Evolutionary conservation across 1,284 basidiomycete species (phyloP), one percentile per base, ranked within the genome.

Genomic region (Ganoderma meredithae): DNA sequence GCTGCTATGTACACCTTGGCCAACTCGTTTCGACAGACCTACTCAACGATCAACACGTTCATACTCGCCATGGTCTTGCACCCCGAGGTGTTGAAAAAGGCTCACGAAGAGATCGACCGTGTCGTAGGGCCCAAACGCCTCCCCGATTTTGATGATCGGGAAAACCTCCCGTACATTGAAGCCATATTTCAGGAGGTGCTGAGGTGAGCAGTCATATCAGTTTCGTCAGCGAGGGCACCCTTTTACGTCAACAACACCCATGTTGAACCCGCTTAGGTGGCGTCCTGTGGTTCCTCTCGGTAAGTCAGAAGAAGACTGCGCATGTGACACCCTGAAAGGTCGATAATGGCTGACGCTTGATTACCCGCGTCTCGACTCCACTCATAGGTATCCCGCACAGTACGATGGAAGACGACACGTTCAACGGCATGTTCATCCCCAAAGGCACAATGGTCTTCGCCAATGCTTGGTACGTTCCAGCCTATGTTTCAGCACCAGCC

Each of bases 61-160:
- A 65, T 78, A 52, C 72, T 79, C 47, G 74, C 76, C 47, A 76
- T 78, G 75, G 65, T 71, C 33, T 63, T 76, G 64, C 75, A 78
- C 62, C 81, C 81, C 0, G 68, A 74, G 19, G 77, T 78, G 13
- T 73, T 79, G 65, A 69, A 67, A 44, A 79, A 76, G 67, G 78
- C 80, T 7, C 80, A 79, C 31, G 76, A 74, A 58, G 81, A 83
- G 72, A 76, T 82, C 44, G 80, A 81, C 66, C 62, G 65, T 15
- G 76, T 79, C n/a, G 76, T 80, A 9, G 77, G 79, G 33, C 53
- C 63, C 47, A 76, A 76, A 25, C 78, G 76, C 12, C 74, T 79
- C 65, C 76, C 77, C 43, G 73, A 75, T 55, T 76, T 77, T 60
- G 73, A 77, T n/a, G 80, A 80, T 60, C 72, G 78, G 61, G 71